These are phyloP conservation scores for Asterionellopsis glacialis DNA, from an alignment of 108 stramenopile species.

Conservation along the genomic window DNA sequence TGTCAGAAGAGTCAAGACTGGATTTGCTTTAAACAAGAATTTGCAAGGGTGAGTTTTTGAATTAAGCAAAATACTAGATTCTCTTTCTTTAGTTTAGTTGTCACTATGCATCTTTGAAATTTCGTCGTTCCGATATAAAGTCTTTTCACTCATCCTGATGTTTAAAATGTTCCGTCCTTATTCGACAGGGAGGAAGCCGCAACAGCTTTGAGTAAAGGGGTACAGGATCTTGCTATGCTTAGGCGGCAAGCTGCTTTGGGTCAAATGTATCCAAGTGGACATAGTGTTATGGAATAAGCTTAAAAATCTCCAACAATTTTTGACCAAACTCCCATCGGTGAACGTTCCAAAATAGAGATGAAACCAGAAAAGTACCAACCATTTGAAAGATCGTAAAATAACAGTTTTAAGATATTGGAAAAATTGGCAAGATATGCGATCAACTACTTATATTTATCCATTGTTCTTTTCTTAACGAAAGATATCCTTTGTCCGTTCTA, in stretches of 20 bases:
- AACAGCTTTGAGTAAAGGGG: conserved; percentile 52
- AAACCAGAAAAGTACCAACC: too few species aligned
- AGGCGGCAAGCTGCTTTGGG: conserved; percentile 61
- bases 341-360: too few species aligned
- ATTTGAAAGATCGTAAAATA: too few species aligned
- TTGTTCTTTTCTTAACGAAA: conserved; percentile 22
- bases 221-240: conserved; percentile 62
- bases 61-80: too few species aligned
- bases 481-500: conserved; percentile 54
- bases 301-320: background rate
- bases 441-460: background rate
- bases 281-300: conserved; percentile 71
- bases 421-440: background rate
- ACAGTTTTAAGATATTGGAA: background rate
- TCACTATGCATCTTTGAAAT: too few species aligned
- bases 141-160: too few species aligned
- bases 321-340: too few species aligned
- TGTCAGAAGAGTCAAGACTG: conserved; percentile 59
- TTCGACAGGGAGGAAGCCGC: conserved; percentile 60
- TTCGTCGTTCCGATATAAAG: too few species aligned
- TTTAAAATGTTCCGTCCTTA: too few species aligned
- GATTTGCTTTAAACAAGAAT: conserved; percentile 58
- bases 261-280: conserved; percentile 64
- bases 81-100: too few species aligned
- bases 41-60: conserved; percentile 74